Conservation (phyloP, 164 flowering plant genomes). For the Akebia trifoliata region DNA sequence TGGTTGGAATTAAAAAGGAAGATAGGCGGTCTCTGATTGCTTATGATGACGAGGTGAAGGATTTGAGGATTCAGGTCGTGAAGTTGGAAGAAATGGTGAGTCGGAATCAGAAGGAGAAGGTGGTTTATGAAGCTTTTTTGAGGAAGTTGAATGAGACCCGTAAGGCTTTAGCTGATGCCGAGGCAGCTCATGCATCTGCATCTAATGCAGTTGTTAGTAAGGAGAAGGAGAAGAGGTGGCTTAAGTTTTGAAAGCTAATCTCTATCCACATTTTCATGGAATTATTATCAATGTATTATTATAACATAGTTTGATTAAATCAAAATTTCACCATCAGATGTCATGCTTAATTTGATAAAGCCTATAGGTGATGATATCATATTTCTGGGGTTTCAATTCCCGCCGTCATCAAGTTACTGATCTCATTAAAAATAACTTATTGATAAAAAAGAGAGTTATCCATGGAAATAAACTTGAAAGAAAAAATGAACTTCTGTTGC, state of each 20-base stretch:
- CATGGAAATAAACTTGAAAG: too few relatives aligned
- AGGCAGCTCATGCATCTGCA: conserved; percentile 71
- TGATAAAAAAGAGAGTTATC: too few relatives aligned
- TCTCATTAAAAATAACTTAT: too few relatives aligned
- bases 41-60: conserved; percentile 71
- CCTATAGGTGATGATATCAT: too few relatives aligned
- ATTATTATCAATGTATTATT: too few relatives aligned
- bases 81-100: conserved; percentile 86
- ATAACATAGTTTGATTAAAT: too few relatives aligned
- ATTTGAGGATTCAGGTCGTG: conserved; percentile 46
- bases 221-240: conserved; percentile 91
- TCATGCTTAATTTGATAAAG: too few relatives aligned
- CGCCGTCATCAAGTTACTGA: too few relatives aligned
- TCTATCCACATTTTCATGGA: too few relatives aligned
- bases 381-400: too few relatives aligned
- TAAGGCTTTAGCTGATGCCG: conserved; percentile 64
- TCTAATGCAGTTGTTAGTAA: conserved; percentile 54
- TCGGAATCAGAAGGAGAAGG: conserved; percentile 75
- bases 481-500: too few relatives aligned
- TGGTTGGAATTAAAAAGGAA: conserved; percentile 44
- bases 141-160: conserved; percentile 74
- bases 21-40: conserved; percentile 66
- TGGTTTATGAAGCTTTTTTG: conserved; percentile 70
- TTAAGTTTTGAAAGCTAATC: conserved; percentile 49
- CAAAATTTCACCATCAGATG: too few relatives aligned